These are phyloP conservation scores for Trichomonas vaginalis DNA, from an alignment of 208 protist genomes.

Conservation along the genomic window DNA sequence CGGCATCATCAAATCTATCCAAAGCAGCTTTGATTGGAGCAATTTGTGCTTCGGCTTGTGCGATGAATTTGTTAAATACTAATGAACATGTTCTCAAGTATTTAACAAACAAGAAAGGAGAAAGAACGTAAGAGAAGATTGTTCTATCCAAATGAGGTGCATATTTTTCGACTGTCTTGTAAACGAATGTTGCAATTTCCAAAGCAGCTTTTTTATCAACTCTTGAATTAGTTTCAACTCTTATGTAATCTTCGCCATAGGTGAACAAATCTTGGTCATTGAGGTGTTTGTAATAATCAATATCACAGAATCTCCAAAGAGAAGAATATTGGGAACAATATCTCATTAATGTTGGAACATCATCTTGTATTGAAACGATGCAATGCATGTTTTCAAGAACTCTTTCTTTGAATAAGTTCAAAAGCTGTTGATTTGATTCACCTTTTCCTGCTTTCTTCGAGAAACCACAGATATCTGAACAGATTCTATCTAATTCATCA, in stretches of 20 bases:
- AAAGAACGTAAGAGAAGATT: background rate
- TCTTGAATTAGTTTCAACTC: background rate
- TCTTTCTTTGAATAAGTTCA: slow-evolving; percentile 65
- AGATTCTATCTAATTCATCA: slow-evolving; percentile 73
- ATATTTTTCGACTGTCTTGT: background rate
- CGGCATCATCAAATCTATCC: background rate
- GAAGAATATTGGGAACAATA: background rate
- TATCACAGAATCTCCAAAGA: background rate
- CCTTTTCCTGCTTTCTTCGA: slow-evolving; percentile 50
- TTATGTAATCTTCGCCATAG: background rate
- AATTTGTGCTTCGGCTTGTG: background rate
- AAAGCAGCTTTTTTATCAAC: background rate
- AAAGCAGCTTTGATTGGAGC: background rate
- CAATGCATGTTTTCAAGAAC: slow-evolving; percentile 77
- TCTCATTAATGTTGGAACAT: background rate
- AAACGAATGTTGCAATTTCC: background rate
- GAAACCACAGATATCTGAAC: slow-evolving; percentile 32
- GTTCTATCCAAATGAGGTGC: background rate
- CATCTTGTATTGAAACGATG: slow-evolving; percentile 37
- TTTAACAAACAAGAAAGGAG: background rate
- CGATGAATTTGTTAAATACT: background rate
- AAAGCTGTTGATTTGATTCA: slow-evolving; percentile 67
- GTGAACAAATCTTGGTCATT: background rate
- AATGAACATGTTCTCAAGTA: background rate
- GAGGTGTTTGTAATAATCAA: background rate